Percentiles rank a stretch among this genome's conserved stretches.
Conservation (phyloP, 2,329 filamentous ascomycete species). For the Claviceps digitariae region DNA sequence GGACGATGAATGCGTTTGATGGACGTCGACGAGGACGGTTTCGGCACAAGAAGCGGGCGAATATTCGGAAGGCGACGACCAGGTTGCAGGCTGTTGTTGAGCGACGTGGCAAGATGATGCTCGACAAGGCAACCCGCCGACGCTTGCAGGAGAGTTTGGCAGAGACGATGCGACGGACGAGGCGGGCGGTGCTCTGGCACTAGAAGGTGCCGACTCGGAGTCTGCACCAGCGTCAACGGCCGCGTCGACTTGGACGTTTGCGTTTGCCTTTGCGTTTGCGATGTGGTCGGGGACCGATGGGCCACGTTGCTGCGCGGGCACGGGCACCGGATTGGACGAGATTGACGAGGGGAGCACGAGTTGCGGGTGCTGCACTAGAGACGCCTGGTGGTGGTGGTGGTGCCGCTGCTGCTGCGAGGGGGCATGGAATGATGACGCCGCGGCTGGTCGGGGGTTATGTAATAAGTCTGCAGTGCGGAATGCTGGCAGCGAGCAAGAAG, state of each 20-base stretch:
- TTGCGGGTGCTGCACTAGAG: conserved; percentile 1
- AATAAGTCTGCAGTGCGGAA: conserved; percentile 40
- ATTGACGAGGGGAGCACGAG: conserved; percentile 9
- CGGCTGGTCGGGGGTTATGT: conserved; percentile 14
- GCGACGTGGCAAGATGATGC: conserved; percentile 6
- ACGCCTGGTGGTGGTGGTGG: conserved; percentile 6
- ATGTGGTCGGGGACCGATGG: conserved; percentile 9
- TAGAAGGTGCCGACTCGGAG: neutral
- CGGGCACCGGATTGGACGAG: conserved; percentile 15
- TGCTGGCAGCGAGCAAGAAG: conserved; percentile 40
- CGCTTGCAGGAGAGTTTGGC: too few species aligned
- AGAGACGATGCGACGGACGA: neutral
- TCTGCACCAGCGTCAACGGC: neutral
- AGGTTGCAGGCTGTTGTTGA: neutral
- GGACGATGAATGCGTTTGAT: conserved; percentile 9
- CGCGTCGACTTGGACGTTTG: conserved; percentile 5
- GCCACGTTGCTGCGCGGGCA: conserved; percentile 4
- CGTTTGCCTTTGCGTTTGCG: conserved; percentile 9
- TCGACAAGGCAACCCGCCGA: conserved; percentile 6
- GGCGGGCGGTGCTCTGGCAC: neutral
- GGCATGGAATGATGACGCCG: conserved; percentile 9
- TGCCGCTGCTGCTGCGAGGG: conserved; percentile 9
- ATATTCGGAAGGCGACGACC: conserved; percentile 3
- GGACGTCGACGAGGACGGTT: conserved; percentile 11
- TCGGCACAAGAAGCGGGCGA: conserved; percentile 7